Percentiles rank a stretch among this genome's conserved stretches.
These are phyloP conservation scores for Spathaspora boniae DNA, from an alignment of 805 yeast genomes.

Conservation along the genomic window DNA sequence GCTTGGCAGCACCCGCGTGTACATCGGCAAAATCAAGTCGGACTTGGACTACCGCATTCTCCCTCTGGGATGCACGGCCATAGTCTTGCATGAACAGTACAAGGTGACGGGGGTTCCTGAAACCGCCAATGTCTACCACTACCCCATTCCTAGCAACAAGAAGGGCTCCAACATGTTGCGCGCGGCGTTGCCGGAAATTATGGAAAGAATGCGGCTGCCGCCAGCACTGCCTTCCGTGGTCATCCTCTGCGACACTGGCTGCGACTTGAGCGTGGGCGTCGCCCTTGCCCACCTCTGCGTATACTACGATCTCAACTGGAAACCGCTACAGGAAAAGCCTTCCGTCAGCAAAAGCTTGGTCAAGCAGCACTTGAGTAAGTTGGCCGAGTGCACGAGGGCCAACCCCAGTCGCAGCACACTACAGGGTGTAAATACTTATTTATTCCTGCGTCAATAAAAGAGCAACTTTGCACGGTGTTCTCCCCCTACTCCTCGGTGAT, in stretches of 20 bases:
- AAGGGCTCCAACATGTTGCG: conserved; percentile 66
- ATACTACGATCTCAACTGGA: conserved; percentile 44
- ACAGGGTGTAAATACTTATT: conserved; percentile 58
- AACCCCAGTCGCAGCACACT: conserved; percentile 79
- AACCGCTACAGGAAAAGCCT: conserved; percentile 8
- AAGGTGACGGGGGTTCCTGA: conserved; percentile 9
- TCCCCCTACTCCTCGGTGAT: conserved; percentile 5
- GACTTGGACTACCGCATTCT: conserved; percentile 12
- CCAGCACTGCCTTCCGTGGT: conserved; percentile 21
- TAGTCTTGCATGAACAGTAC: conserved; percentile 21
- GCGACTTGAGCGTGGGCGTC: conserved; percentile 65
- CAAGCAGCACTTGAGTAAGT: conserved; percentile 50
- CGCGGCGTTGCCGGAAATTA: conserved; percentile 40
- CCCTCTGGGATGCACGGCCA: conserved; percentile 6
- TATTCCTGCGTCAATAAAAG: conserved; percentile 7
- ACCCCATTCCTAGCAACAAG: conserved; percentile 40
- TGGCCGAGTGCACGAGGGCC: conserved; percentile 47
- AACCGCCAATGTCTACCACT: conserved; percentile 10
- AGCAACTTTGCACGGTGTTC: neutral
- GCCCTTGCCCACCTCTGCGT: conserved; percentile 49
- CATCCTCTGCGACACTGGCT: conserved; percentile 60
- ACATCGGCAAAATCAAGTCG: conserved; percentile 22
- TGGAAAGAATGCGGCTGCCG: conserved; percentile 16
- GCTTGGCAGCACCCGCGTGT: conserved; percentile 21
- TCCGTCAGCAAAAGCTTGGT: conserved; percentile 48